A percentile compares a stretch with the other conserved stretches of the same genome.
These are phyloP conservation scores for Aspergillus arachidicola DNA, from an alignment of 2,329 filamentous ascomycete species.

Conservation along the genomic window DNA sequence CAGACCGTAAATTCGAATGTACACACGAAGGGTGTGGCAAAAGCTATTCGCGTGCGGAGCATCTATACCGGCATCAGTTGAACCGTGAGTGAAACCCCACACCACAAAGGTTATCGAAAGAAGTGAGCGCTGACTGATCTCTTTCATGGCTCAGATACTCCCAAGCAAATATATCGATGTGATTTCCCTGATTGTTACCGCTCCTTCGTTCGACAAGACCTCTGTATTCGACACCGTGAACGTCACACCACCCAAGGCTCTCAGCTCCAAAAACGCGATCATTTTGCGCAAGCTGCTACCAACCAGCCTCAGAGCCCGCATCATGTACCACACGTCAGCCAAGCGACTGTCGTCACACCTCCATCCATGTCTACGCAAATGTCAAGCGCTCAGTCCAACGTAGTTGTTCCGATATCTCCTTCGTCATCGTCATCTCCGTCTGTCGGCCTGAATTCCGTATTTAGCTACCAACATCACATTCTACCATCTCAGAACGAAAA, in stretches of 20 bases:
- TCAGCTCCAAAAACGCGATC: constrained; percentile 54
- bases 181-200: constrained; percentile 89
- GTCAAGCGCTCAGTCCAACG: constrained; percentile 12
- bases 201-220: constrained; percentile 88
- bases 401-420: constrained; percentile 24
- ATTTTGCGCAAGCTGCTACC: constrained; percentile 39
- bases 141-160: constrained; percentile 65
- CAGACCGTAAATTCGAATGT: constrained; percentile 70
- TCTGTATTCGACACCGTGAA: constrained; percentile 83
- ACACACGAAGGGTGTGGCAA: constrained; percentile 87
- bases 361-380: constrained; percentile 8
- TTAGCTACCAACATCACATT: constrained; percentile 28
- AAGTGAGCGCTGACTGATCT: constrained; percentile 17
- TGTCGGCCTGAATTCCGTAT: constrained; percentile 24
- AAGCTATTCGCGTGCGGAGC: constrained; percentile 93
- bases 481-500: constrained; percentile 30
- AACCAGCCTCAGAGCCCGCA: constrained; percentile 22
- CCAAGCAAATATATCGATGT: constrained; percentile 93
- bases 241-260: constrained; percentile 69
- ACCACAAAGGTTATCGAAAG: not conserved
- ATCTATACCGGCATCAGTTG: constrained; percentile 92
- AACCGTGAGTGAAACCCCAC: constrained; percentile 66
- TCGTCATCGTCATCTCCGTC: constrained; percentile 31
- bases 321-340: constrained; percentile 20
- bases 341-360: constrained; percentile 13